Conservation (phyloP, 768 basidiomycete genomes). For the Boletus patriciae region DNA sequence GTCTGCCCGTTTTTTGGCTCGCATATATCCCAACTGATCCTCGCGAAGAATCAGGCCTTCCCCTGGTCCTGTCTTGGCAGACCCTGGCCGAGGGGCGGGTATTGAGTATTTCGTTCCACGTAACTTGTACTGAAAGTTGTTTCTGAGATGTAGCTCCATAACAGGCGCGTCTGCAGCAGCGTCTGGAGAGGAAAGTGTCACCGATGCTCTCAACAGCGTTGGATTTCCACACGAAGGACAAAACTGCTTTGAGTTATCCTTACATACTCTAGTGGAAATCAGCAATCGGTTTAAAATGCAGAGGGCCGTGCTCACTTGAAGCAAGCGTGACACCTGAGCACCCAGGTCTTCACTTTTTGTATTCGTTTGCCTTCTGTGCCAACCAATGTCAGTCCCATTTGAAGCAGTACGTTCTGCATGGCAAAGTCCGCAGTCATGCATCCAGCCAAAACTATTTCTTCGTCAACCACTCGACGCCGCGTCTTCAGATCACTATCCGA, state of each 20-base stretch:
- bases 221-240: conserved; percentile 97
- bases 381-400: conserved; percentile 90
- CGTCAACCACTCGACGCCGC: conserved; percentile 37
- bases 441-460: conserved; percentile 59
- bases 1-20: conserved; percentile 77
- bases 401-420: conserved; percentile 95
- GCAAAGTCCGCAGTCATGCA: conserved; percentile 99
- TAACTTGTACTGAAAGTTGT: conserved; percentile 90
- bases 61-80: conserved; percentile 79
- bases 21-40: conserved; percentile 85
- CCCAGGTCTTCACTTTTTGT: conserved; percentile 91
- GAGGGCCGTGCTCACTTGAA: conserved; percentile 76
- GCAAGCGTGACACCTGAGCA: conserved; percentile 95
- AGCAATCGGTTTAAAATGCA: background rate
- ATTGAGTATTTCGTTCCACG: conserved; percentile 93
- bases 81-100: conserved; percentile 85
- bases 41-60: conserved; percentile 87
- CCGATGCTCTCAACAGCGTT: conserved; percentile 85
- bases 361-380: conserved; percentile 90
- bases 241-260: conserved; percentile 92
- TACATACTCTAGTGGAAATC: conserved; percentile 71
- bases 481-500: conserved; percentile 33
- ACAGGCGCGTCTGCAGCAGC: conserved; percentile 60
- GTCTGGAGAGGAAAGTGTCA: conserved; percentile 72
- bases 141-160: conserved; percentile 90